Conservation (phyloP, 1,284 basidiomycete genomes). For the Rhodotorula sp. region DNA sequence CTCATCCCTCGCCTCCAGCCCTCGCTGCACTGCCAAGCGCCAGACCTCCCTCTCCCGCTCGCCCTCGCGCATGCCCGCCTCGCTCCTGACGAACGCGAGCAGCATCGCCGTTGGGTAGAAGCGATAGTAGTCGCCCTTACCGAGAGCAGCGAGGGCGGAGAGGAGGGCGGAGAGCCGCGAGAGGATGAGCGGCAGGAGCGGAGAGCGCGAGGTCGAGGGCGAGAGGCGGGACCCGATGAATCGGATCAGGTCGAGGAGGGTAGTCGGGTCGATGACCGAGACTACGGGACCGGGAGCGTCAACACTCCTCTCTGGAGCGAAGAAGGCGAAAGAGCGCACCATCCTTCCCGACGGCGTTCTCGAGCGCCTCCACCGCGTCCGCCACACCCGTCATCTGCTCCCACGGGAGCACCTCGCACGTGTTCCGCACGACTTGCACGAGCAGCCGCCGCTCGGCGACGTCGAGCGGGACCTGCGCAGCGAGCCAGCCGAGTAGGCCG, state of each 20-base stretch:
- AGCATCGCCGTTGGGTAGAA: constrained; percentile 22
- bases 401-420: constrained; percentile 19
- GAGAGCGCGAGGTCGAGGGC: neutral
- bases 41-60: constrained; percentile 15
- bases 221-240: constrained; percentile 12
- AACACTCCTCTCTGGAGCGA: accelerated
- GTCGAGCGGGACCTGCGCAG: constrained; percentile 25
- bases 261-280: neutral
- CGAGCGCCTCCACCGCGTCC: constrained; percentile 30
- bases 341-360: constrained; percentile 10
- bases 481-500: constrained; percentile 35
- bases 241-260: constrained; percentile 7
- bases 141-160: neutral
- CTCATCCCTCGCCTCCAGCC: constrained; percentile 20
- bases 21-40: constrained; percentile 9
- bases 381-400: constrained; percentile 33
- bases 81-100: constrained; percentile 18
- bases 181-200: constrained; percentile 15
- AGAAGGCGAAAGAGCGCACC: constrained; percentile 4
- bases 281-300: constrained; percentile 1
- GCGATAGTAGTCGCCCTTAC: neutral
- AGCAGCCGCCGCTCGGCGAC: constrained; percentile 24
- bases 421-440: constrained; percentile 21
- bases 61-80: constrained; percentile 14
- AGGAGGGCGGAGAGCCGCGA: constrained; percentile 7